These are phyloP conservation scores for Blepharisma japonicum DNA, from an alignment of 73 alveolate genomes.

Conservation along the genomic window DNA sequence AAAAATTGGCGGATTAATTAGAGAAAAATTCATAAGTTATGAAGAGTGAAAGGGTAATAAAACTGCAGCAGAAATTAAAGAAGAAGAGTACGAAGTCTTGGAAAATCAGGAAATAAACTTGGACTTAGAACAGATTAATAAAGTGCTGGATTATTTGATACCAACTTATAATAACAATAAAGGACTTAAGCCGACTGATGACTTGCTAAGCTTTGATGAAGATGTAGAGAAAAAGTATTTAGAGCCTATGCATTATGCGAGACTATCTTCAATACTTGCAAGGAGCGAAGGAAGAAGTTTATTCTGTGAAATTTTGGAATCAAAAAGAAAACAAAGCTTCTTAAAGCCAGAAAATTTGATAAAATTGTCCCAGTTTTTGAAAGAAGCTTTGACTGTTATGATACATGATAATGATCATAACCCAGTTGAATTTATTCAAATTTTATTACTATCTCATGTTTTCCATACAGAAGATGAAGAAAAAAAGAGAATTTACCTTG, in stretches of 20 bases:
- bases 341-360: neutral
- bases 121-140: too few species aligned
- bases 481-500: neutral
- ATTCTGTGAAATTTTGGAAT: slow-evolving; percentile 18
- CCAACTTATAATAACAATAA: too few species aligned
- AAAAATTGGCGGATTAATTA: neutral
- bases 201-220: too few species aligned
- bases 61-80: neutral
- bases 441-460: slow-evolving; percentile 21
- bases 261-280: neutral
- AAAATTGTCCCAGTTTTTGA: neutral
- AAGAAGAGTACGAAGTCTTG: neutral
- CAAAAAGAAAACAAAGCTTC: neutral
- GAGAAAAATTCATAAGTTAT: slow-evolving; percentile 2
- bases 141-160: too few species aligned
- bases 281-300: neutral
- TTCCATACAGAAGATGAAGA: slow-evolving; percentile 20
- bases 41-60: neutral
- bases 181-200: too few species aligned
- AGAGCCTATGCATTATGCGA: slow-evolving; percentile 4
- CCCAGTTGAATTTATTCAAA: neutral
- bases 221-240: neutral
- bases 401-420: neutral
- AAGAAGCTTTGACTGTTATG: neutral
- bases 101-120: too few species aligned